These are phyloP conservation scores for Cutaneotrichosporon cyanovorans DNA, from an alignment of 1,284 basidiomycete species.

Conservation along the genomic window DNA sequence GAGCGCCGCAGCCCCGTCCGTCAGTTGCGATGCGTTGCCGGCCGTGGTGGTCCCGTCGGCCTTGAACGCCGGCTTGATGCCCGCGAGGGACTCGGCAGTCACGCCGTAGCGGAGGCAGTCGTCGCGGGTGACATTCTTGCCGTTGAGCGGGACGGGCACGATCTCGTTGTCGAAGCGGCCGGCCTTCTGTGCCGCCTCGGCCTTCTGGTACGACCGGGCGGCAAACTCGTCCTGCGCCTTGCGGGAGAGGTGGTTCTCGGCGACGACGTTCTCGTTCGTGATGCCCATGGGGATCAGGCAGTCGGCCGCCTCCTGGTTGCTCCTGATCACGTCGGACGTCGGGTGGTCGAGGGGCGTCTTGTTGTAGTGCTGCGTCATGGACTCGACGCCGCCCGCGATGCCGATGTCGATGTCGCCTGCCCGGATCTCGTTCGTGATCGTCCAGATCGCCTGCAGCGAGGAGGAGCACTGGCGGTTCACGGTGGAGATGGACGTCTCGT, in stretches of 20 bases:
- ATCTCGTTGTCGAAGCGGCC: slow-evolving; percentile 85
- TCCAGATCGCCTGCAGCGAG: slow-evolving; percentile 59
- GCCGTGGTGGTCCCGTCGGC: slow-evolving; percentile 54
- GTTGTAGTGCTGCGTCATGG: slow-evolving; percentile 83
- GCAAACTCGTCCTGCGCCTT: slow-evolving; percentile 75
- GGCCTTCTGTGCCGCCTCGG: slow-evolving; percentile 69
- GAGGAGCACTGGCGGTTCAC: slow-evolving; percentile 89
- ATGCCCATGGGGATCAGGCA: slow-evolving; percentile 93
- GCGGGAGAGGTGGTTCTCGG: slow-evolving; percentile 53
- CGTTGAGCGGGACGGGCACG: slow-evolving; percentile 63
- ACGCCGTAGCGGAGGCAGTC: slow-evolving; percentile 84
- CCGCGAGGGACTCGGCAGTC: slow-evolving; percentile 67
- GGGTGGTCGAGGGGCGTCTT: slow-evolving; percentile 62
- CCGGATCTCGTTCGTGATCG: slow-evolving; percentile 71
- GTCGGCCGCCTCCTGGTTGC: slow-evolving; percentile 64
- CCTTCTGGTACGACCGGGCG: slow-evolving; percentile 70
- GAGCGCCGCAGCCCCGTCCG: slow-evolving; percentile 91
- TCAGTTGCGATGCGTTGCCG: slow-evolving; percentile 76
- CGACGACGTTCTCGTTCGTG: slow-evolving; percentile 83
- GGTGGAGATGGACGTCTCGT: slow-evolving; percentile 60
- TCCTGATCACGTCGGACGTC: slow-evolving; percentile 71
- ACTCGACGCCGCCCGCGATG: slow-evolving; percentile 91
- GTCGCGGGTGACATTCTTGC: slow-evolving; percentile 59
- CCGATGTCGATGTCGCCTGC: slow-evolving; percentile 85
- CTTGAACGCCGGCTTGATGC: slow-evolving; percentile 82